Evolutionary conservation across 1,284 basidiomycete species (phyloP).

Genomic region (Phylloporus sp.): DNA sequence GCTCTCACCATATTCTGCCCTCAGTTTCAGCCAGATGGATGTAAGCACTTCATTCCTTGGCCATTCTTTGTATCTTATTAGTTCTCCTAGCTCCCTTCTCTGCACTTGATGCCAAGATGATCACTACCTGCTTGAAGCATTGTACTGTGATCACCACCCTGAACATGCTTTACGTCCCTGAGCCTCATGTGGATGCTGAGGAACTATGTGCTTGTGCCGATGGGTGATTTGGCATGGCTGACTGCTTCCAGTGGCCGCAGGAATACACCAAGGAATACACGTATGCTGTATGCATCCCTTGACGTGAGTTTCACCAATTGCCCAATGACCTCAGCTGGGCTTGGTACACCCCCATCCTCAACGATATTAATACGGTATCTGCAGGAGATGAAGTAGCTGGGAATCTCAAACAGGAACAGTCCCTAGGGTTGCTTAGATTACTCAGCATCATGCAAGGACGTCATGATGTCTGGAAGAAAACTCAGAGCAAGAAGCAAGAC

Average conservation of each 20-base stretch:
- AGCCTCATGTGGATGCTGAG: neutral
- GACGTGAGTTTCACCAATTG: neutral
- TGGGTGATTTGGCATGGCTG: neutral
- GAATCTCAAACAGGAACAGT: neutral
- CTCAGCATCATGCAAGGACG: neutral
- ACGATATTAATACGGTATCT: neutral
- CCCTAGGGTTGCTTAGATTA: neutral
- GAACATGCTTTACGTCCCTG: neutral
- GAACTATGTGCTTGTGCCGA: neutral
- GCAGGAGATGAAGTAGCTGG: neutral
- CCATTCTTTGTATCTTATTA: neutral
- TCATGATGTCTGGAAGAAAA: neutral
- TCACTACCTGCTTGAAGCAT: neutral
- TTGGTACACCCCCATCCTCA: neutral
- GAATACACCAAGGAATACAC: neutral
- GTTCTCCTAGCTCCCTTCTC: neutral
- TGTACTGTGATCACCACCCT: neutral
- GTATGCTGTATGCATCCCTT: neutral
- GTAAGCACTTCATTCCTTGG: neutral
- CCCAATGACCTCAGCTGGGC: neutral
- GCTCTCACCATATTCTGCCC: neutral
- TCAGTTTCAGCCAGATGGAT: neutral
- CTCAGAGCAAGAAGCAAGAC: neutral
- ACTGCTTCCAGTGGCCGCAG: conserved; percentile 4
- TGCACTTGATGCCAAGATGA: neutral